Base-by-base conservation (phyloP, 352 stramenopile genomes). In the Phytophthora melonis region DNA sequence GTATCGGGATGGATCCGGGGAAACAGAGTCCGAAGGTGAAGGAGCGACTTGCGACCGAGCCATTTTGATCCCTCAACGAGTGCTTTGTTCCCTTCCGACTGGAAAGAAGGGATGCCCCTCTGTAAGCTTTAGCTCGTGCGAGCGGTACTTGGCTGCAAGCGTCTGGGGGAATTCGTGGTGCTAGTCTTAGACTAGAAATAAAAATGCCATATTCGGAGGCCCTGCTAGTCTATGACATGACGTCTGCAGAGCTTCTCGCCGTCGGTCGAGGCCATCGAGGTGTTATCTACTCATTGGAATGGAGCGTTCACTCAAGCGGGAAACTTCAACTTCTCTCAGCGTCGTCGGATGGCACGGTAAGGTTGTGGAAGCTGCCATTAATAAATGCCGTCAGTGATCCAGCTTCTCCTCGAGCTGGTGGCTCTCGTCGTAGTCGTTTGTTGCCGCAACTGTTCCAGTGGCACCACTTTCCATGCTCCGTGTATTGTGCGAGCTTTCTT, bases 401-500 rank as follows among this genome's bases (percentile, higher is more conserved):
- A 36, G 59, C 23, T 50, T 70, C 63, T 13, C 47, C 63, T 58
- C 10, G 11, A 4, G 23, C 16, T 45, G 60, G 34, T 30, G 11
- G 5, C 5, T 43, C 50, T 27, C 47, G 58, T 18, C 58, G 34
- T 9, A 36, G 43, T 58, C 53, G 32, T 52, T 39, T 72, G 27
- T 54, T 82, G 3, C 34, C 19, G 16, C 52, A 39, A 18, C 13
- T 63, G 13, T 87, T 74, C 21, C 63, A 88, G 36, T 91, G 84
- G 67, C 83, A 90, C 9, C 87, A 94, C 67, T 77, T 88, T 9
- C 86, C 82, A 11, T 81, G 72, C 13, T 92, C 91, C 56, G 88
- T 93, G 9, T 93, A 92, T 64, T 89, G 84, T 50, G 82, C 81
- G 1, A 73, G 82, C 7, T 94, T 93, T 66, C 75, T 91, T 41